Conservation (phyloP, 1,139 yeast genomes). For the Yamadazyma jaroonii region DNA sequence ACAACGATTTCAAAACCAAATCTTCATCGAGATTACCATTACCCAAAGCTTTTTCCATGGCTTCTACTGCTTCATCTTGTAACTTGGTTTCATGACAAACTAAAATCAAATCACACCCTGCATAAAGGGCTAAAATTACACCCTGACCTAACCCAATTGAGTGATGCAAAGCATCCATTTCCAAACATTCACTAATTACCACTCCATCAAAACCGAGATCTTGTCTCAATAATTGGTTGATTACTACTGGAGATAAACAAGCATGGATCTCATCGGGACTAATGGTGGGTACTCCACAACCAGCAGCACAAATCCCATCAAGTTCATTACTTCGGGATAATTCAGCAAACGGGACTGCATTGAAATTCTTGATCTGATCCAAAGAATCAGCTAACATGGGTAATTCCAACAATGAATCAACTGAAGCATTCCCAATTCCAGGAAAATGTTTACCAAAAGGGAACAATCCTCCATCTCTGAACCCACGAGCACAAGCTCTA, state of each 20-base stretch:
- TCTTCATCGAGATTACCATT: conserved; percentile 52
- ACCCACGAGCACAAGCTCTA: conserved; percentile 52
- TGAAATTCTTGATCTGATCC: conserved; percentile 51
- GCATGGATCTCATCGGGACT: conserved; percentile 64
- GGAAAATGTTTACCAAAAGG: conserved; percentile 68
- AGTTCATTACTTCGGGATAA: conserved; percentile 47
- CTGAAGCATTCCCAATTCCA: conserved; percentile 62
- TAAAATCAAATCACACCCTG: conserved; percentile 66
- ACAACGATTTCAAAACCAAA: conserved; percentile 37
- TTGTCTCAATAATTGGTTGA: conserved; percentile 51
- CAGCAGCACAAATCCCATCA: conserved; percentile 64
- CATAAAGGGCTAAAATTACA: conserved; percentile 57
- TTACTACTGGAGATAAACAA: conserved; percentile 56
- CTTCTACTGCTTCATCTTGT: conserved; percentile 59
- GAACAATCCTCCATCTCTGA: conserved; percentile 53
- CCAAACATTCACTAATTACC: conserved; percentile 63
- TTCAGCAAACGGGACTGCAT: conserved; percentile 52
- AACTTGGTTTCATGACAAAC: conserved; percentile 58
- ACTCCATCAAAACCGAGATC: conserved; percentile 58
- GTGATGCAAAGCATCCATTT: conserved; percentile 62
- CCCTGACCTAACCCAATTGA: conserved; percentile 69
- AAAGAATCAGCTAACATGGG: conserved; percentile 60
- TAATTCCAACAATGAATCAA: conserved; percentile 54
- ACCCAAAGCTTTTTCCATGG: conserved; percentile 50
- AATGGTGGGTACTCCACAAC: conserved; percentile 65